A percentile compares a stretch with the other conserved stretches of the same genome.
phyloP scores from a whole-genome alignment of 768 basidiomycete species.

The Lactarius sanguifluus region DNA sequence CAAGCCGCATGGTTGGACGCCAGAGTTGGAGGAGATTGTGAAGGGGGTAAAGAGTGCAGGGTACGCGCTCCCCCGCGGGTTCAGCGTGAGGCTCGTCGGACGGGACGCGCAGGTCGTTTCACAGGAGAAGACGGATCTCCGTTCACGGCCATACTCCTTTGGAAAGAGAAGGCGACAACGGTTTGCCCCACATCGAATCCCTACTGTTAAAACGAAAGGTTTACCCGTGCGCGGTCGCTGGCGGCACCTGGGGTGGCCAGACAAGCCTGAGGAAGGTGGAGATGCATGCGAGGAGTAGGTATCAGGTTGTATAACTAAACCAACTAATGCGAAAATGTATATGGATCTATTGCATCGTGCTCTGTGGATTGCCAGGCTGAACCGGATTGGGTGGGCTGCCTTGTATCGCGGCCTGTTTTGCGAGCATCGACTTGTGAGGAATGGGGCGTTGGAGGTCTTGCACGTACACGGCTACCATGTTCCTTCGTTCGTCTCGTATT shows the following conservation, averaged over 20 bases:
- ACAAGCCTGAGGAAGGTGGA: background rate
- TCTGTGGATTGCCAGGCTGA: background rate
- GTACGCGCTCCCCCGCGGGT: constrained; percentile 21
- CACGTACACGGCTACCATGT: constrained; percentile 17
- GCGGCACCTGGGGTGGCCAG: background rate
- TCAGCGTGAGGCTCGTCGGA: constrained; percentile 22
- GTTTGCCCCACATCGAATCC: constrained; percentile 24
- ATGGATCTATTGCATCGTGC: background rate
- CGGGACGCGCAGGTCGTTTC: background rate
- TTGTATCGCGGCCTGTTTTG: constrained; percentile 1
- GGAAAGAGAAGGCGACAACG: background rate
- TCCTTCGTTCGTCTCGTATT: constrained; percentile 24
- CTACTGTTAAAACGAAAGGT: constrained; percentile 30
- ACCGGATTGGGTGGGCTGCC: background rate
- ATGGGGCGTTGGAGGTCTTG: constrained; percentile 25
- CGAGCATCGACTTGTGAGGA: constrained; percentile 21
- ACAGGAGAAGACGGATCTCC: background rate
- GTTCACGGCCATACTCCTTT: constrained; percentile 12
- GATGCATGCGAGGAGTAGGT: background rate
- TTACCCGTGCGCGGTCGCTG: constrained; percentile 26
- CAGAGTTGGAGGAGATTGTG: constrained; percentile 22
- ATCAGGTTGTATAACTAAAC: background rate
- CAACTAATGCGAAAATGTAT: background rate
- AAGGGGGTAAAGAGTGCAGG: constrained; percentile 16
- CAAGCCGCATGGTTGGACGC: constrained; percentile 17